Conservation (phyloP, 768 basidiomycete species). For the Lactarius pseudohatsudake region DNA sequence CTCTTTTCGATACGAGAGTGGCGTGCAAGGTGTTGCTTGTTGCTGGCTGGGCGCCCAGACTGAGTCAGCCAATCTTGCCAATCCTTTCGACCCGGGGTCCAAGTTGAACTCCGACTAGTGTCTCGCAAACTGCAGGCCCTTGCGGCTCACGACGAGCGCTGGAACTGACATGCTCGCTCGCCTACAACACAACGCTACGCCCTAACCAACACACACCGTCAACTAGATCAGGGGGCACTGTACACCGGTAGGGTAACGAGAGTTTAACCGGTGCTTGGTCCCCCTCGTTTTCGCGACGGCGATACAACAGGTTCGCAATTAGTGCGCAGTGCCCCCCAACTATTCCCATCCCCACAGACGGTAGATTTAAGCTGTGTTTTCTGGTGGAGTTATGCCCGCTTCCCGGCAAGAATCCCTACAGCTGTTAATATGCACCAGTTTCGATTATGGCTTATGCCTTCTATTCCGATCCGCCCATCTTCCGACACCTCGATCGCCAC, state of each 20-base stretch:
- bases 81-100: not conserved
- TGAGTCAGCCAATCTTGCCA: conserved; percentile 2
- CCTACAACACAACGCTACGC: not conserved
- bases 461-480: conserved; percentile 24
- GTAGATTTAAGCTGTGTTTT: conserved; percentile 14
- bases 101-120: conserved; percentile 23
- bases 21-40: not conserved
- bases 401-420: conserved; percentile 8
- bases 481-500: conserved; percentile 21
- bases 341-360: not conserved
- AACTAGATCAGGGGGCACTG: conserved; percentile 9
- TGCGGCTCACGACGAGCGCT: not conserved
- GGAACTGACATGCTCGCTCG: not conserved
- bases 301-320: not conserved
- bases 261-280: not conserved
- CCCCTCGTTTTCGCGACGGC: not conserved
- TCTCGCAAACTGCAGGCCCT: conserved; percentile 21
- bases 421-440: conserved; percentile 9
- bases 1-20: conserved; percentile 4
- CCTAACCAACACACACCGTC: conserved; percentile 12
- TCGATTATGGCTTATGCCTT: conserved; percentile 11
- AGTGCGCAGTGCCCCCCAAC: not conserved
- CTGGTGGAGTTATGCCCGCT: not conserved
- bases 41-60: not conserved
- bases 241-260: not conserved